Percentiles rank a stretch among this genome's conserved stretches.
Conservation (phyloP, 2,329 filamentous ascomycete genomes). For the Corniculantispora saksenae region DNA sequence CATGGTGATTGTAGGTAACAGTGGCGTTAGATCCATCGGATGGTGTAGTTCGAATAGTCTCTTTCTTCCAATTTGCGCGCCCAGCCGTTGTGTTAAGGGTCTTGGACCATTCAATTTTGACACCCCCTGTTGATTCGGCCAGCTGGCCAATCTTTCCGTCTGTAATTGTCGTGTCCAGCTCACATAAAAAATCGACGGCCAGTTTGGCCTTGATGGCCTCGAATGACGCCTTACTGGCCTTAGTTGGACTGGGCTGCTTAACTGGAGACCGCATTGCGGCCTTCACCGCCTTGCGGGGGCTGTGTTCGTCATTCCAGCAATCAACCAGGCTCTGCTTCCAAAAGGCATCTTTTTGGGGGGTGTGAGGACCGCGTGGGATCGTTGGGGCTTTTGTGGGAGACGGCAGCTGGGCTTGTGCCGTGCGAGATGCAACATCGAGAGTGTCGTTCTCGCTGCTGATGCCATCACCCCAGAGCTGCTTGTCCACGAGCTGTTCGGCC, state of each 20-base stretch:
- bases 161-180: constrained; percentile 69
- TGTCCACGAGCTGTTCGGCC: background rate
- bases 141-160: constrained; percentile 59
- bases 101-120: constrained; percentile 72
- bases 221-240: constrained; percentile 59
- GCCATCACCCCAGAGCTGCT: background rate
- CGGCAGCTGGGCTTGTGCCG: constrained; percentile 23
- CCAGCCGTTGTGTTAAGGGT: constrained; percentile 81
- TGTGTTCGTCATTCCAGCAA: constrained; percentile 65
- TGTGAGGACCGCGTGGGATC: constrained; percentile 57
- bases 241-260: constrained; percentile 38
- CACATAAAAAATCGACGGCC: constrained; percentile 63
- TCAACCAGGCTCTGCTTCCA: constrained; percentile 62
- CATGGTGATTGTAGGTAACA: constrained; percentile 56
- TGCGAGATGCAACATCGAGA: background rate
- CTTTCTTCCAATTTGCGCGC: constrained; percentile 70
- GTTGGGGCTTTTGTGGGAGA: constrained; percentile 34
- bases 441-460: background rate
- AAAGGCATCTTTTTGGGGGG: constrained; percentile 56
- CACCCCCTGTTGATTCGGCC: constrained; percentile 65
- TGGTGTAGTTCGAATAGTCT: constrained; percentile 46
- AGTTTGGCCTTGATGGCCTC: constrained; percentile 61
- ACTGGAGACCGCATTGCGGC: constrained; percentile 28
- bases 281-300: constrained; percentile 46
- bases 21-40: constrained; percentile 28